Evolutionary conservation across 345 rosid genomes (phyloP), one percentile per base, ranked within the genome.

Genomic region (Populus davidiana): DNA sequence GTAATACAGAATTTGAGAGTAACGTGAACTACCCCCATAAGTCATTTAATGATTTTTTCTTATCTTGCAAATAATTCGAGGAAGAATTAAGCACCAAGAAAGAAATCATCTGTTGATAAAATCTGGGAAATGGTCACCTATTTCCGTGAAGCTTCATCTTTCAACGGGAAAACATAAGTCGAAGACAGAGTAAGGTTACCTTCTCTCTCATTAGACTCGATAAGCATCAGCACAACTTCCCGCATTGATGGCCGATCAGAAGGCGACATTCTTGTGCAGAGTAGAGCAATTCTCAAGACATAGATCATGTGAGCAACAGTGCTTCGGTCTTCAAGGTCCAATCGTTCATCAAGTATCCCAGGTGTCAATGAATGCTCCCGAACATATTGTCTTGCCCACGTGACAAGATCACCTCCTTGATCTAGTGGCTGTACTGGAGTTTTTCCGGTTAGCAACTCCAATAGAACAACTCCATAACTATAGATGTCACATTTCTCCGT

Each of bases 201-300:
- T 47, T 59, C 77, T 49, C 43, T 73, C 71, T 79, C 82, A 33
- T 72, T 75, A 13, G 85, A 83, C 79, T 83, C 85, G 1, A 27
- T 75, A 47, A 83, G 85, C 85, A 83, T 83, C 77, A 79, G 38
- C 1, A 83, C 82, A 47, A 83, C 85, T 69, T 83, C 85, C 54
- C 85, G 77, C 85, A 79, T 83, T 17, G 85, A 75, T 64, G 85
- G 85, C 69, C 85, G 75, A 6, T 76, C 80, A 4, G 63, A 69
- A 23, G 85, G 85, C 16, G 80, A 79, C 70, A 73, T 52, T 17
- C 75, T 83, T 6, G 85, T 79, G 79, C 85, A 83, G 67, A 83
- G 63, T 50, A 83, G 41, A 68, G 85, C 85, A 72, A 83, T 72
- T 76, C 76, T 83, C 72, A 83, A 14, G 13, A 79, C 82, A 1